Conservation (phyloP, 345 rosid genomes). For the Dovyalis caffra region DNA sequence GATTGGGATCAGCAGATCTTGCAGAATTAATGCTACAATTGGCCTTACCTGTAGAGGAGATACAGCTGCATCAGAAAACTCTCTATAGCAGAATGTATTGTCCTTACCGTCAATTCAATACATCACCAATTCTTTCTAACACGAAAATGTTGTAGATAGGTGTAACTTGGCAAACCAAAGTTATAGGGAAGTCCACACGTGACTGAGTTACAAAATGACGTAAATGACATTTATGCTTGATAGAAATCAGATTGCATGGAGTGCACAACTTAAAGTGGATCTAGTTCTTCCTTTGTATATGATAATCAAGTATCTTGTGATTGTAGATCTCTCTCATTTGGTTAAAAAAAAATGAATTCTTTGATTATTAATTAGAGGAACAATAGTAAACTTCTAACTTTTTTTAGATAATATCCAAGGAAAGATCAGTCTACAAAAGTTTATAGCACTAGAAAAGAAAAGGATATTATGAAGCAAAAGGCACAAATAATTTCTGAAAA, state of each 20-base stretch:
- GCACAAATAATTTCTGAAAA: neutral
- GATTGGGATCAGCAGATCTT: conserved; percentile 26
- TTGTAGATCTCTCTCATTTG: neutral
- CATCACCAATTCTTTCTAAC: neutral
- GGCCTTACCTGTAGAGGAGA: conserved; percentile 41
- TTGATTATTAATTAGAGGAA: neutral
- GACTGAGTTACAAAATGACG: neutral
- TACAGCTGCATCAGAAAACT: neutral
- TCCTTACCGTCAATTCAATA: neutral
- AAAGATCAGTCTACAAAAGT: too few relatives aligned
- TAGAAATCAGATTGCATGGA: neutral
- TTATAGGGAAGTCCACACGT: neutral
- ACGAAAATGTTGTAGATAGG: neutral
- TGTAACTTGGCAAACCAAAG: neutral
- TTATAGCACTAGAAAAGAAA: too few relatives aligned
- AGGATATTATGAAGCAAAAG: too few relatives aligned
- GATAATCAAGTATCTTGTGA: neutral
- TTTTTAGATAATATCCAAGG: too few relatives aligned
- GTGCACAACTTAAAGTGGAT: neutral
- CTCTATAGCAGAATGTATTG: neutral
- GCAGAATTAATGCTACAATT: conserved; percentile 24
- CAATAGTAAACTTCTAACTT: too few relatives aligned
- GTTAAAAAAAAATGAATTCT: neutral
- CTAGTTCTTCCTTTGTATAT: neutral
- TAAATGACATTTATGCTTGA: neutral